Percentiles rank a stretch among this genome's conserved stretches.
Evolutionary conservation across 2,329 filamentous ascomycete genomes (phyloP).

Genomic region (Aspergillus spinulosporus): DNA sequence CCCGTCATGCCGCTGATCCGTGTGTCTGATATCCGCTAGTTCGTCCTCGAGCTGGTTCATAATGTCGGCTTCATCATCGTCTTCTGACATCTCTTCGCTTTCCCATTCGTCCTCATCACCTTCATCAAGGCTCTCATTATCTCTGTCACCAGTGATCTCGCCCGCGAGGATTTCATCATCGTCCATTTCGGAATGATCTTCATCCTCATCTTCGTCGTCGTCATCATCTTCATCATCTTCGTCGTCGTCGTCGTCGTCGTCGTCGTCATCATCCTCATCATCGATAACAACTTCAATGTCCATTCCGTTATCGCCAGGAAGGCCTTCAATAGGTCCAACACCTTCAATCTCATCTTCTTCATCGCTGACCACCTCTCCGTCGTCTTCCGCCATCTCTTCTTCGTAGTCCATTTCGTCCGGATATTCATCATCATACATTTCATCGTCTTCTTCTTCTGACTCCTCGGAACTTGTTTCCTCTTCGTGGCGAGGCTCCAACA

Average conservation of each 20-base stretch:
- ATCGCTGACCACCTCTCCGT: slow-evolving; percentile 85
- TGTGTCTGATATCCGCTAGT: slow-evolving; percentile 42
- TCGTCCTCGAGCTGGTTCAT: slow-evolving; percentile 47
- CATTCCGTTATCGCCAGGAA: slow-evolving; percentile 61
- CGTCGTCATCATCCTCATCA: slow-evolving; percentile 62
- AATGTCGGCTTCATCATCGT: slow-evolving; percentile 48
- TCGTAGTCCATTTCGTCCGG: slow-evolving; percentile 92
- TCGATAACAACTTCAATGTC: slow-evolving; percentile 90
- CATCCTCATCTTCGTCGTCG: slow-evolving; percentile 58
- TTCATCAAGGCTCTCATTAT: slow-evolving; percentile 50
- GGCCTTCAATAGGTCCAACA: slow-evolving; percentile 70
- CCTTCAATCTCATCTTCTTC: slow-evolving; percentile 79
- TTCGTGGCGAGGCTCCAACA: slow-evolving; percentile 76
- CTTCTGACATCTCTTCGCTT: slow-evolving; percentile 50
- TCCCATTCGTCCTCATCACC: slow-evolving; percentile 53
- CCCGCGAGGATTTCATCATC: slow-evolving; percentile 53
- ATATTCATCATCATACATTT: slow-evolving; percentile 91
- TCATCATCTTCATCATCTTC: slow-evolving; percentile 65
- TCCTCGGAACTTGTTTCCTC: slow-evolving; percentile 75
- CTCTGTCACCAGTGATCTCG: slow-evolving; percentile 59
- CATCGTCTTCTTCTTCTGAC: slow-evolving; percentile 71
- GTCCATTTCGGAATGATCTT: slow-evolving; percentile 62
- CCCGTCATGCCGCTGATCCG: slow-evolving; percentile 43
- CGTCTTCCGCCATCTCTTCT: slow-evolving; percentile 74
- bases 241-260: slow-evolving; percentile 61